phyloP scores from a whole-genome alignment of 2,329 filamentous ascomycete species.

The Colletotrichum australisinense region DNA sequence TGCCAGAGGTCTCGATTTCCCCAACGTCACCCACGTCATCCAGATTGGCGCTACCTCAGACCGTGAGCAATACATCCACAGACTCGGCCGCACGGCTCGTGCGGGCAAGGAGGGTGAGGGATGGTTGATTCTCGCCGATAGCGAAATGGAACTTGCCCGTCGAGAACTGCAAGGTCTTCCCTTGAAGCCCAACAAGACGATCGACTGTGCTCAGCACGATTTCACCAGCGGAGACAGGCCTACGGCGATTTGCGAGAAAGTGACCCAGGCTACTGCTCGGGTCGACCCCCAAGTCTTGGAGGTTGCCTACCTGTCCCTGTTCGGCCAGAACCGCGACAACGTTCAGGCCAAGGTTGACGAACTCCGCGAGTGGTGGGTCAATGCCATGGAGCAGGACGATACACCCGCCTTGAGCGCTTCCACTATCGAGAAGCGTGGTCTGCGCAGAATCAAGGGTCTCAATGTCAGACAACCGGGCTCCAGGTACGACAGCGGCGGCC shows the following conservation, averaged over 20 bases:
- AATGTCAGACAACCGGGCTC: slow-evolving; percentile 41
- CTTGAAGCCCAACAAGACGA: slow-evolving; percentile 63
- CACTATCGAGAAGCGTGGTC: slow-evolving; percentile 43
- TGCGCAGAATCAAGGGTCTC: slow-evolving; percentile 45
- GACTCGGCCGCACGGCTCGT: slow-evolving; percentile 80
- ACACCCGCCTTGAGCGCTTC: slow-evolving; percentile 38
- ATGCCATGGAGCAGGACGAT: slow-evolving; percentile 63
- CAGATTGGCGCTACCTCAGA: slow-evolving; percentile 74
- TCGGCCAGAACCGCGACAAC: slow-evolving; percentile 60
- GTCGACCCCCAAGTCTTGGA: slow-evolving; percentile 45
- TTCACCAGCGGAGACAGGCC: slow-evolving; percentile 41
- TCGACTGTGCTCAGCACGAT: slow-evolving; percentile 65
- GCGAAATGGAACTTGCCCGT: slow-evolving; percentile 62
- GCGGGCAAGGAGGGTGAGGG: slow-evolving; percentile 79
- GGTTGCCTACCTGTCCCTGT: slow-evolving; percentile 65
- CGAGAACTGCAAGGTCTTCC: slow-evolving; percentile 68
- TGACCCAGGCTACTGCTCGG: slow-evolving; percentile 49
- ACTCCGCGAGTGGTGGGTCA: slow-evolving; percentile 64
- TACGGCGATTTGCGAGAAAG: slow-evolving; percentile 45
- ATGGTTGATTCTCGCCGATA: slow-evolving; percentile 71
- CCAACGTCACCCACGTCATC: slow-evolving; percentile 82
- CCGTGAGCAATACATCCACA: slow-evolving; percentile 80
- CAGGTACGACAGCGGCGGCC: not conserved
- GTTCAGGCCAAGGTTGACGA: slow-evolving; percentile 54
- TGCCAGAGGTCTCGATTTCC: slow-evolving; percentile 86